Base-by-base conservation (phyloP, 2,329 filamentous ascomycete species). In the Cladophialophora chaetospira region DNA sequence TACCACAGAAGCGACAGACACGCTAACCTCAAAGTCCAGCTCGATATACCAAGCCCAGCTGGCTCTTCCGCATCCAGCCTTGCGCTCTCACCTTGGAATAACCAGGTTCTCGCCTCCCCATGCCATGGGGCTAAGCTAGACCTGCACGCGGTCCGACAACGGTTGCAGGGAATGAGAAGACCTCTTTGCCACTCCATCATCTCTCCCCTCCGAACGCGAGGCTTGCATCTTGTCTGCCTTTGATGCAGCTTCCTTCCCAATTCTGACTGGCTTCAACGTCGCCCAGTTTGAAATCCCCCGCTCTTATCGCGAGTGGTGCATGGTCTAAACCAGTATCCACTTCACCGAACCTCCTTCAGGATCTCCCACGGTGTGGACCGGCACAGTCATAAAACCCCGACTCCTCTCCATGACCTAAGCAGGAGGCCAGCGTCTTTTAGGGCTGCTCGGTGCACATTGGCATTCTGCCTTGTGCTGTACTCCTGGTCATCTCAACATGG, bases 401-500 rank as follows among this genome's bases (percentile, higher is more conserved):
- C 4, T 26, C 29, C 55, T 28, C 52, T 43, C 45, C 36, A 59
- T 60, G 29, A 31, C 50, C 43, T 49, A 43, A 42, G 17, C 33
- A 45, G 49, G 28, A 57, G 33, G 26, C 57, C 61, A 62, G 61
- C 59, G 58, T 62, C 61, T 63, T 63, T 63, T 62, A 65, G 59
- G 61, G 49, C 63, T 58, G 59, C 61, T 65, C 57, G 59, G 53
- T 26, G 53, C 56, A 38, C 45, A 53, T 48, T 40, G 51, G 55
- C 55, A 55, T 53, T 42, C 40, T 54, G 40, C 35, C 46, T 53
- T 57, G 47, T 51, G 55, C 44, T 40, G 48, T 51, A n/a, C 45
- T 33, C 45, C 42, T 42, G 26, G 31, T 29, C 40, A 44, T 36
- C 31, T 38, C 51, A 60, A 31, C 26, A 89, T 90, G 88, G 88